Evolutionary conservation across 192 early-diverging fungal species (phyloP), one percentile per base, ranked within the genome.

Genomic region (Coemansia sp.): DNA sequence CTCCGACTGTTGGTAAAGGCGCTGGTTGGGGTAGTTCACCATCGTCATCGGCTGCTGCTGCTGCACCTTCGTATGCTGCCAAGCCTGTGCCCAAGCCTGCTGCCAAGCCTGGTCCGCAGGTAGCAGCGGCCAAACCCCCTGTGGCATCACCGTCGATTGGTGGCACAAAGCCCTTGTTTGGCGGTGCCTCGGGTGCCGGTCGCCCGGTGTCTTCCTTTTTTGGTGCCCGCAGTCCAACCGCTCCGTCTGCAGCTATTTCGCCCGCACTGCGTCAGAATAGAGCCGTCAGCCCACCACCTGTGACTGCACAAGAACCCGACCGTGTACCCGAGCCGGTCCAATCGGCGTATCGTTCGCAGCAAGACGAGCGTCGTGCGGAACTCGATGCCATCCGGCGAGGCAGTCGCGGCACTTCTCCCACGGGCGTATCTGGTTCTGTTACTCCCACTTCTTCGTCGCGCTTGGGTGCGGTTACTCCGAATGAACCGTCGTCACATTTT

Each of bases 351-450:
- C 69, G 54, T 38, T 45, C 71, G 38, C 83, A 79, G 63, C 72
- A 81, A 38, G 67, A 78, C n/a, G 85, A 81, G 65, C 74, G 82
- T 3, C 71, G 76, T 57, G 67, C 73, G 1, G 85, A 86, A 66
- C 75, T 86, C 0, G 85, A 85, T 54, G 76, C 74, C 6, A 70
- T 86, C 41, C 75, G 85, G 52, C 71, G 75, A 48, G 72, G 74
- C 65, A 76, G 75, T 57, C 79, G 75, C 51, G 75, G 68, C 14
- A 67, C 73, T 11, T 82, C 79, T 32, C 66, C 71, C 17, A 39
- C 67, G 22, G 73, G 56, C 34, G 45, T 43, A 3, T 67, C 66
- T 6, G 65, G 79, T 28, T 66, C 62, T 37, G 60, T 61, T 15
- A 61, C 63, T n/a, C 69, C 73, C 0, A 67, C 76, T 6, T 59